Evolutionary conservation across 169 alveolate genomes (phyloP).

Genomic region (Plasmodium berghei): DNA sequence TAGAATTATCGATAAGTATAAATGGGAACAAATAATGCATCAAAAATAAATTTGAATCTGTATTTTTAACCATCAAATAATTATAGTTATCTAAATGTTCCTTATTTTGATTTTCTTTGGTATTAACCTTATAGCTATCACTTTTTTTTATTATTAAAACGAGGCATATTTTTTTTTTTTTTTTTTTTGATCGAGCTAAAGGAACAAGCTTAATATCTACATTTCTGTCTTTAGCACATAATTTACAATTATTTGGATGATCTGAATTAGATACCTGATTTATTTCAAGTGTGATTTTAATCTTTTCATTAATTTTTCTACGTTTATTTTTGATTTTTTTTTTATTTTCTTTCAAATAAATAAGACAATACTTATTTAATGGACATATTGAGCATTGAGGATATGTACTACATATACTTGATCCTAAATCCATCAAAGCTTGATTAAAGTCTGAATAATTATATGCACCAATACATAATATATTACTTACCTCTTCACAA

Average conservation of each 20-base stretch:
- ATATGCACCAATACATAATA: constrained; percentile 37
- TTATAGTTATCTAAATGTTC: constrained; percentile 2
- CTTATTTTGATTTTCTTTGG: background rate
- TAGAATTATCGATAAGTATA: constrained; percentile 43
- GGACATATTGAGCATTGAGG: constrained; percentile 80
- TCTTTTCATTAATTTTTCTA: too few species aligned
- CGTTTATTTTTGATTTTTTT: background rate
- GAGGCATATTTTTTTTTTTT: constrained; percentile 62
- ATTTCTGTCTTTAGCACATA: constrained; percentile 59
- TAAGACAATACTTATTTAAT: constrained; percentile 52
- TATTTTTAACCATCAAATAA: constrained; percentile 69
- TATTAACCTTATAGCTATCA: background rate
- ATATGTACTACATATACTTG: constrained; percentile 76
- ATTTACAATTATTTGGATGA: constrained; percentile 36
- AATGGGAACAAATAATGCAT: constrained; percentile 71
- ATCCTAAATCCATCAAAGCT: constrained; percentile 82
- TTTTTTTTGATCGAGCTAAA: constrained; percentile 26
- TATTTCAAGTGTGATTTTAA: too few species aligned
- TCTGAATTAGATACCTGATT: constrained; percentile 5
- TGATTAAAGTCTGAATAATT: constrained; percentile 74
- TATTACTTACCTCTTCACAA: constrained; percentile 44
- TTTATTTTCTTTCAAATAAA: constrained; percentile 39
- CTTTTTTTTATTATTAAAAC: constrained; percentile 31
- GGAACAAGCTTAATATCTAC: constrained; percentile 65
- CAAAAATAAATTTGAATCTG: constrained; percentile 52